Percentiles rank a stretch among this genome's conserved stretches.
Conservation (phyloP, 495 filamentous ascomycete species). For the Penicilliopsis zonata region DNA sequence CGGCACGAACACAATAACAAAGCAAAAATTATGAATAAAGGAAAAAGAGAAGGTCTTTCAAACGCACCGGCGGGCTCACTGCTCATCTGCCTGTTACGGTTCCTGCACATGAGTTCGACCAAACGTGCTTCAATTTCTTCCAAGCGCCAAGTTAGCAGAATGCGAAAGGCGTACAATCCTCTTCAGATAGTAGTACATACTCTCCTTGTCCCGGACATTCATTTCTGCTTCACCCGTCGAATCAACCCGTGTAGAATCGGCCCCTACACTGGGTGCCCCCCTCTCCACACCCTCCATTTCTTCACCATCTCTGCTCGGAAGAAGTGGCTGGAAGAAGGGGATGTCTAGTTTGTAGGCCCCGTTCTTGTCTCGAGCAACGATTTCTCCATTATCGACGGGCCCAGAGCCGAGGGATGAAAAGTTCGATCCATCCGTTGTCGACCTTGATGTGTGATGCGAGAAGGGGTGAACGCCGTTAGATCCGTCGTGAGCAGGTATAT, state of each 20-base stretch:
- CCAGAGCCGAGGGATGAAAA: conserved; percentile 20
- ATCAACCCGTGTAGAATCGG: conserved; percentile 7
- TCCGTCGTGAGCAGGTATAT: conserved; percentile 6
- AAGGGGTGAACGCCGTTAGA: conserved; percentile 14
- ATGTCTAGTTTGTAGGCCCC: conserved; percentile 65
- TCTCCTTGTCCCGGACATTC: conserved; percentile 31
- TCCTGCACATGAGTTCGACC: conserved; percentile 42
- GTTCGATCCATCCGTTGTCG: conserved; percentile 22
- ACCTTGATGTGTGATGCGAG: conserved; percentile 19
- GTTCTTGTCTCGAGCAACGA: conserved; percentile 64
- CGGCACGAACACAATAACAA: background rate
- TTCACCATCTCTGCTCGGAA: conserved; percentile 41
- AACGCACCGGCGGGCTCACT: conserved; percentile 56
- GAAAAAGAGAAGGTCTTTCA: conserved; percentile 1
- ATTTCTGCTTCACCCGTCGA: conserved; percentile 18
- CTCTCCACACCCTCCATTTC: conserved; percentile 31
- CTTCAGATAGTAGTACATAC: too few relatives aligned
- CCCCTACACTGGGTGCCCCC: conserved; percentile 12
- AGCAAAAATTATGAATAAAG: background rate
- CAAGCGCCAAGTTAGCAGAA: background rate
- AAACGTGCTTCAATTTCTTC: conserved; percentile 36
- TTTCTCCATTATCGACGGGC: conserved; percentile 46
- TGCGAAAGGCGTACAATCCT: too few relatives aligned
- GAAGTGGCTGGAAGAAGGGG: conserved; percentile 39
- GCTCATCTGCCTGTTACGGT: conserved; percentile 46